Evolutionary conservation across 192 early-diverging fungal genomes (phyloP).

Genomic region (Diversispora epigaea): DNA sequence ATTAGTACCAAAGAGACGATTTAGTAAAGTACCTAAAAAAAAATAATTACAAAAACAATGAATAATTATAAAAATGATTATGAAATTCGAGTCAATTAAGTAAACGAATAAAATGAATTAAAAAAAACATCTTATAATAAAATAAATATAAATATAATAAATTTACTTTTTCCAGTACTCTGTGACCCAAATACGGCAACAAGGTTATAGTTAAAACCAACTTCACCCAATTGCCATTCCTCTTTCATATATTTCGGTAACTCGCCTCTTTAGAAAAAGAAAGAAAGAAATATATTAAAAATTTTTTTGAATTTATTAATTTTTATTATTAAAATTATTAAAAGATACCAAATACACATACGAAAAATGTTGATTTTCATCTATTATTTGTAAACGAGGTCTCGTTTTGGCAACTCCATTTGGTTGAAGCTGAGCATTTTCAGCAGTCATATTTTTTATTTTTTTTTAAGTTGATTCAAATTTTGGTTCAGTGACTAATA

Average conservation of each 20-base stretch:
- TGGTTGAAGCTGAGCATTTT: too few species aligned
- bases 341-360: not conserved
- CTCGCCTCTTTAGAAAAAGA: constrained; percentile 50
- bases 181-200: constrained; percentile 99
- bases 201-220: constrained; percentile 94
- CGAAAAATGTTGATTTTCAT: not conserved
- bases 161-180: constrained; percentile 93
- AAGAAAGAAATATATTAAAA: not conserved
- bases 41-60: not conserved
- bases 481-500: too few species aligned
- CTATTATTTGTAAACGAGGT: too few species aligned
- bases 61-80: not conserved
- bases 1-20: constrained; percentile 89
- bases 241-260: constrained; percentile 77
- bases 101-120: not conserved
- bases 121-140: not conserved
- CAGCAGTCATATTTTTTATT: too few species aligned
- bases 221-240: constrained; percentile 75
- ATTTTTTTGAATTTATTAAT: too few species aligned
- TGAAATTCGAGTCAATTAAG: not conserved
- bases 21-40: constrained; percentile 82
- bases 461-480: too few species aligned
- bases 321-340: too few species aligned
- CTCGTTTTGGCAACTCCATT: too few species aligned
- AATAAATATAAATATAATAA: not conserved